Conservation (phyloP, 768 basidiomycete species). For the Agaricus sinodeliciosus region DNA sequence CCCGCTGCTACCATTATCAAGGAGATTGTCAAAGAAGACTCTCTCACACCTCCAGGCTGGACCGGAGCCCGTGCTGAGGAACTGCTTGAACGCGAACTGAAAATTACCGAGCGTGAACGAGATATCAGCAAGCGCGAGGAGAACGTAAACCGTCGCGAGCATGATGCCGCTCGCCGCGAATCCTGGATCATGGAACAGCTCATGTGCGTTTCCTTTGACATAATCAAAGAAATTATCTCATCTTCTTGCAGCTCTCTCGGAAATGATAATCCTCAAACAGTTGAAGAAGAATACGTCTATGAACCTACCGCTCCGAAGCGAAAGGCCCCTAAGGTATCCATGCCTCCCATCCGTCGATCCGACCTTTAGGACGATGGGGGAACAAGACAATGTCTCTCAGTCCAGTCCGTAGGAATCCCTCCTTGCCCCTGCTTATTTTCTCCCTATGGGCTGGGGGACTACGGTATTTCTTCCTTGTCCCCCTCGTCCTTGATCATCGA, state of each 20-base stretch:
- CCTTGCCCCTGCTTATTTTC: constrained; percentile 43
- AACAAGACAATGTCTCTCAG: constrained; percentile 38
- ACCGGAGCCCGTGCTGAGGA: constrained; percentile 72
- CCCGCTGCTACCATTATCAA: constrained; percentile 78
- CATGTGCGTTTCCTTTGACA: constrained; percentile 45
- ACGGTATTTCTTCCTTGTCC: constrained; percentile 69
- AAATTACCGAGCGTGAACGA: constrained; percentile 78
- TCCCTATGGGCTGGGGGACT: constrained; percentile 92
- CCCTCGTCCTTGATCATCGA: constrained; percentile 52
- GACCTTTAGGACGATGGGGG: constrained; percentile 96
- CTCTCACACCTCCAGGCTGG: constrained; percentile 77
- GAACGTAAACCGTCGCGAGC: constrained; percentile 76
- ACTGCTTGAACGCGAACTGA: constrained; percentile 77
- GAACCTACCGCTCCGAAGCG: constrained; percentile 62
- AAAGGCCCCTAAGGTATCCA: constrained; percentile 88
- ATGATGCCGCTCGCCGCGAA: constrained; percentile 82
- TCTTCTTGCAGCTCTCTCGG: constrained; percentile 48
- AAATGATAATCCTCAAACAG: constrained; percentile 54
- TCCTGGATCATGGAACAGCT: constrained; percentile 92
- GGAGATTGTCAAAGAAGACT: constrained; percentile 80
- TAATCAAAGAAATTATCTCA: not conserved
- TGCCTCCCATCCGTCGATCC: constrained; percentile 79
- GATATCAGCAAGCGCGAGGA: constrained; percentile 87
- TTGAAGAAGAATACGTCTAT: constrained; percentile 80
- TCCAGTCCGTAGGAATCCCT: constrained; percentile 68